Base-by-base conservation (phyloP, 1,284 basidiomycete species). In the Pascua sp. region DNA sequence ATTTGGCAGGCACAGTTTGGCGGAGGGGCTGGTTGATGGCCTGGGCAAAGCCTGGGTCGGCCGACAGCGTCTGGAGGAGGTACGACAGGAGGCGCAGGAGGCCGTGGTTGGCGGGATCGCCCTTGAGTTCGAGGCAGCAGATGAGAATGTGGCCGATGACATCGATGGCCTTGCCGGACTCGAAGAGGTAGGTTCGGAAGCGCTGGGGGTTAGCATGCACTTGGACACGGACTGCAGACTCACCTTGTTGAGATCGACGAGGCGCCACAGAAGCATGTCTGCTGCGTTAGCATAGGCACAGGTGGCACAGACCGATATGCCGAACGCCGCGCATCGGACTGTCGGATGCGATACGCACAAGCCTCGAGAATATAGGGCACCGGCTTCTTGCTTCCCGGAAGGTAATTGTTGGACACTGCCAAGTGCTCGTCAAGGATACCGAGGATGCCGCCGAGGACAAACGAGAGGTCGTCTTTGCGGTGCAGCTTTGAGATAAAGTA, bases 401-500 rank as follows among this genome's bases (percentile, higher is more conserved):
- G 79, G 50, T 91, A 76, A 59, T 86, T 87, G 64, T 86, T 88
- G 57, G 85, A 78, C 4, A 85, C 84, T 1, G 85, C 82, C 71
- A 88, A 85, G 64, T 91, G 85, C 64, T 88, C 85, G 65, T 88
- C 84, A 60, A 93, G 75, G 42, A 89, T 86, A 2, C 80, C 82
- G 11, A 85, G 72, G 38, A 91, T 80, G 13, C 92, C 91, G 41
- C 85, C 80, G 13, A 91, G 70, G 53, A 96, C 81, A 73, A 93
- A 93, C 32, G 83, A 79, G 68, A 95, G 90, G 73, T 97, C 93
- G 74, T 87, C 86, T 9, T 85, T 83, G 8, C 92, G 87, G 77
- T 97, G 93, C 89, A 96, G 77, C 75, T 94, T 95, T 55, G 90
- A 87, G 49, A 95, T 75, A 73, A 93, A 95, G 75, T 90, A 91